These are phyloP conservation scores for Umbelopsis vinacea DNA, from an alignment of 192 early-diverging fungal genomes.

Conservation along the genomic window DNA sequence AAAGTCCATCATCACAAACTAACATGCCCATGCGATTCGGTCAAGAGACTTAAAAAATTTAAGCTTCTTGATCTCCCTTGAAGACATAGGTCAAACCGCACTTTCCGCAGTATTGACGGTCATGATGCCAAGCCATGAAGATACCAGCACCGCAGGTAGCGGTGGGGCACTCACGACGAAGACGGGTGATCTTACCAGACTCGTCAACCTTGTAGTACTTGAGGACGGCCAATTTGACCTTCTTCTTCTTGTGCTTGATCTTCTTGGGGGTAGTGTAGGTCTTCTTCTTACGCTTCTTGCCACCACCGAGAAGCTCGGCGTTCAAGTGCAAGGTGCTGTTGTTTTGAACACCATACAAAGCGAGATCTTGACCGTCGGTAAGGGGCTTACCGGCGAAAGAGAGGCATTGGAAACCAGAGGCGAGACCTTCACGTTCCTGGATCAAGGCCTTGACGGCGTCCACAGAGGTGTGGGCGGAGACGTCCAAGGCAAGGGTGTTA, in stretches of 20 bases:
- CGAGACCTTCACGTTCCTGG: constrained; percentile 64
- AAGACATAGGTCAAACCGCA: constrained; percentile 97
- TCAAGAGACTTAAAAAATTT: not conserved
- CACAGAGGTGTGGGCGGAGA: constrained; percentile 52
- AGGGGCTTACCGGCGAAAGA: constrained; percentile 58
- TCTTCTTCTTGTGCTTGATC: constrained; percentile 98
- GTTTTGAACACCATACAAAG: constrained; percentile 64
- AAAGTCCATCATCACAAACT: too few relatives aligned
- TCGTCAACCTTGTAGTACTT: constrained; percentile 99
- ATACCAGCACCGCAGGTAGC: constrained; percentile 97
- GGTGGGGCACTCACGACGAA: constrained; percentile 98
- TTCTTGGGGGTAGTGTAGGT: constrained; percentile 99
- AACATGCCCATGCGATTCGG: too few relatives aligned
- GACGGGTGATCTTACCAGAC: constrained; percentile 96
- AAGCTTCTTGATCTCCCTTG: constrained; percentile 56
- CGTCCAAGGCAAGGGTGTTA: constrained; percentile 67
- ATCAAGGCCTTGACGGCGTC: constrained; percentile 62
- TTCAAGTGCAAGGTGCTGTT: constrained; percentile 79
- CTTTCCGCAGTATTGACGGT: constrained; percentile 98
- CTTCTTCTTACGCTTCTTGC: constrained; percentile 99
- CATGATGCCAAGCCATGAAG: constrained; percentile 98
- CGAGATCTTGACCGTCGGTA: constrained; percentile 51
- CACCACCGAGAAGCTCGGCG: constrained; percentile 79
- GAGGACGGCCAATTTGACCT: constrained; percentile 98
- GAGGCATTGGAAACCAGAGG: constrained; percentile 60